Evolutionary conservation across 805 yeast genomes (phyloP), one percentile per base, ranked within the genome.

Genomic region (Grigorovia humatica): DNA sequence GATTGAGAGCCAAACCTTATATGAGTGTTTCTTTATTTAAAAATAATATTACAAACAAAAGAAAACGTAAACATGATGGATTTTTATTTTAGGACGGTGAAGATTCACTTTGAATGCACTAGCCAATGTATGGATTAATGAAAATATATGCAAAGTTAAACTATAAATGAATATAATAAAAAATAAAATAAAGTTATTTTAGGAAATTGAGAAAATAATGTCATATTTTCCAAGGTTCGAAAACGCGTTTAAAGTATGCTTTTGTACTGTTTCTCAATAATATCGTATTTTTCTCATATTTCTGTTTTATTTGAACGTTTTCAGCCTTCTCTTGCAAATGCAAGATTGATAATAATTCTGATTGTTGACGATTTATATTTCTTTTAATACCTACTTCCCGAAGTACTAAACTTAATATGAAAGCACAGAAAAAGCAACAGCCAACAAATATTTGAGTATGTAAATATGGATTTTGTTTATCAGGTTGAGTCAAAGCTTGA

Each of bases 361-460:
- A 5, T 44, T 29, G 32, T n/a, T 44, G 46, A 8, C 46, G 20
- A 38, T 56, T 49, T 20, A 48, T 50, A 8, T 52, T 51, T 13
- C 80, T 54, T 60, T 70, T 70, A 46, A 75, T 63, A 46, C 71
- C 57, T 1, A 73, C 71, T 55, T 80, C 83, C 55, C 89, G 70
- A 19, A 79, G 67, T 0, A 78, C 66, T 1, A 78, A 52, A 51
- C 76, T 64, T 29, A 79, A 52, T 2, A 78, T 6, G 11, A 75
- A 59, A 0, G 76, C 76, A 11, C 64, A 65, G n/a, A 75, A 59
- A 55, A 74, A 76, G 46, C 76, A 63, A 18, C 72, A 59, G 2
- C 85, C 88, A 4, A 80, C 75, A 61, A 80, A 81, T 1, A 81
- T 70, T 59, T 82, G 88, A 1, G 84, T 73, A 56, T 82, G 74